Evolutionary conservation across 441 rosid genomes (phyloP).

Genomic region (Corymbia citriodora): DNA sequence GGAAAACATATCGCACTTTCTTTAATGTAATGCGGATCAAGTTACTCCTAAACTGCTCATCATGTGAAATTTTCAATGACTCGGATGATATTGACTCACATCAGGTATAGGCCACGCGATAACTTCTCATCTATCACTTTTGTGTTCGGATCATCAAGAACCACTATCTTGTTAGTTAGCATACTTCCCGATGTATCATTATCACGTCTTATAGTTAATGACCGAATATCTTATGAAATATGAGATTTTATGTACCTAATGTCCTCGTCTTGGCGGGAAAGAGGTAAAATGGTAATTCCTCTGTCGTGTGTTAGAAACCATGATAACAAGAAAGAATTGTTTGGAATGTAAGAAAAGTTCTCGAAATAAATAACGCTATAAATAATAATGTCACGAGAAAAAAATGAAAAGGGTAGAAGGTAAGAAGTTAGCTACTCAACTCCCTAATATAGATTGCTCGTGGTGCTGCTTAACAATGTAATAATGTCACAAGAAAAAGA

Average conservation of each 20-base stretch:
- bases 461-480: too few relatives aligned
- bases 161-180: background rate
- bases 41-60: background rate
- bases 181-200: background rate
- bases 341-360: background rate
- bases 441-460: background rate
- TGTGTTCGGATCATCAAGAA: background rate
- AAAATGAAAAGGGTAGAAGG: background rate
- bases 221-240: background rate
- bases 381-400: background rate
- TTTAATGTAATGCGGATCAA: background rate
- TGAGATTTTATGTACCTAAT: background rate
- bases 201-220: background rate
- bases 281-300: fast-evolving
- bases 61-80: background rate
- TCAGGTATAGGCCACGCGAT: background rate
- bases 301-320: fast-evolving
- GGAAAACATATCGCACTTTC: background rate
- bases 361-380: background rate
- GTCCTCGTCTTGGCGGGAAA: background rate
- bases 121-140: background rate
- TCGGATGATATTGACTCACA: background rate
- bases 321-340: background rate
- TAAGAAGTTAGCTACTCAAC: background rate
- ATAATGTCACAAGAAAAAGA: background rate